A percentile compares a stretch with the other conserved stretches of the same genome.
Evolutionary conservation across 148 eudicot genomes (phyloP).

Genomic region (Spergularia bocconei): DNA sequence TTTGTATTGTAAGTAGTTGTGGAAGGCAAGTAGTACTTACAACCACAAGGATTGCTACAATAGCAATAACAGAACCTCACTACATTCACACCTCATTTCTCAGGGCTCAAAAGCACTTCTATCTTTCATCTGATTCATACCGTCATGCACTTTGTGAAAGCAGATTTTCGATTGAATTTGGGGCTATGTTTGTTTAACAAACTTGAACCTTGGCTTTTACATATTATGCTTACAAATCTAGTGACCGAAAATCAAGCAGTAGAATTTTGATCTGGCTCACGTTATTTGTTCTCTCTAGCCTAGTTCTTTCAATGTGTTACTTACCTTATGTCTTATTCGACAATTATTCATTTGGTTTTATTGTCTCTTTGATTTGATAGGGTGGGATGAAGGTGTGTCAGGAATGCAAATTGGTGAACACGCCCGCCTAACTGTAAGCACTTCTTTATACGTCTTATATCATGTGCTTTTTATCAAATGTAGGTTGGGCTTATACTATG

Average conservation of each 20-base stretch:
- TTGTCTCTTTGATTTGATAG: constrained; percentile 35
- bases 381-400: constrained; percentile 99
- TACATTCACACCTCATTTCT: no score
- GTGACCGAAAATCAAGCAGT: background rate
- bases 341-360: background rate
- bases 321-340: background rate
- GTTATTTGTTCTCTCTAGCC: background rate
- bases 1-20: no score
- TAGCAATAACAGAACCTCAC: no score
- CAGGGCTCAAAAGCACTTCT: background rate
- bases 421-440: constrained; percentile 70
- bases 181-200: background rate
- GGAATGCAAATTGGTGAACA: constrained; percentile 97
- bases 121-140: background rate
- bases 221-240: background rate
- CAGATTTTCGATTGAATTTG: background rate
- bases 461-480: background rate
- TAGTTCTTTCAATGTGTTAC: background rate
- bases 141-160: background rate
- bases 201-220: background rate
- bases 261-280: background rate
- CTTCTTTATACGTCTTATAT: background rate
- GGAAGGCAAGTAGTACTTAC: no score
- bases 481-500: background rate
- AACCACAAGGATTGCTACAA: no score